Percentiles rank a stretch among this genome's conserved stretches.
phyloP scores from a whole-genome alignment of 352 stramenopile genomes.

The Phytophthora pini region DNA sequence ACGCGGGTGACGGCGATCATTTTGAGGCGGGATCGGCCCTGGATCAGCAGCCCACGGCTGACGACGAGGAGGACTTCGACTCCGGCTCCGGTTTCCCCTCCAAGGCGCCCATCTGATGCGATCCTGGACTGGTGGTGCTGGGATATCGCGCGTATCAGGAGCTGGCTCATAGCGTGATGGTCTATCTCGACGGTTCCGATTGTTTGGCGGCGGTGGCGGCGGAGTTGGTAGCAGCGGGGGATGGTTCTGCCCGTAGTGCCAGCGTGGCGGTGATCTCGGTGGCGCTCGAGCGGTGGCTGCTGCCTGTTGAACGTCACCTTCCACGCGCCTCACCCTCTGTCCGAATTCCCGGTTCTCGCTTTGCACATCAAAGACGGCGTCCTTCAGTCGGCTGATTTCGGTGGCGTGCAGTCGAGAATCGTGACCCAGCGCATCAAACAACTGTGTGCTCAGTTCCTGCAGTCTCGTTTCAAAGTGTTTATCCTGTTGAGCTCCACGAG shows the following conservation, averaged over 20 bases:
- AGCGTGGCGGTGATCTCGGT: conserved; percentile 8
- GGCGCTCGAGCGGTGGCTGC: background rate
- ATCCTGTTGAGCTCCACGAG: conserved; percentile 26
- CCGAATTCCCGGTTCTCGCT: conserved; percentile 38
- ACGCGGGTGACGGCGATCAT: conserved; percentile 4
- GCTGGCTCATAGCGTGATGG: conserved; percentile 37
- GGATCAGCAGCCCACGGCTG: conserved; percentile 10
- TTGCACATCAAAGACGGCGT: conserved; percentile 54
- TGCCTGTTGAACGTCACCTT: conserved; percentile 36
- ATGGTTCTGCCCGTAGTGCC: conserved; percentile 12
- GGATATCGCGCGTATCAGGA: conserved; percentile 10
- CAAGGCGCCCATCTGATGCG: conserved; percentile 23
- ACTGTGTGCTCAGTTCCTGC: conserved; percentile 39
- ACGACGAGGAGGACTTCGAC: conserved; percentile 36
- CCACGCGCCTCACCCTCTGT: conserved; percentile 32
- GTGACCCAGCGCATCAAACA: conserved; percentile 51
- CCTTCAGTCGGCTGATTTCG: conserved; percentile 60
- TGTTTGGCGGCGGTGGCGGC: background rate
- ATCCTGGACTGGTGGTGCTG: conserved; percentile 15
- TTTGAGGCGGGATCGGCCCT: conserved; percentile 4
- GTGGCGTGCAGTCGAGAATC: conserved; percentile 50
- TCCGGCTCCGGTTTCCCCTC: conserved; percentile 25
- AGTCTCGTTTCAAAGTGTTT: conserved; percentile 40
- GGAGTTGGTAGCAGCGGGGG: conserved; percentile 2
- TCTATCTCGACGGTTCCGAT: conserved; percentile 24